A percentile compares a stretch with the other conserved stretches of the same genome.
Evolutionary conservation across 768 basidiomycete species (phyloP).

Genomic region (Termitomyces bulborhizus): DNA sequence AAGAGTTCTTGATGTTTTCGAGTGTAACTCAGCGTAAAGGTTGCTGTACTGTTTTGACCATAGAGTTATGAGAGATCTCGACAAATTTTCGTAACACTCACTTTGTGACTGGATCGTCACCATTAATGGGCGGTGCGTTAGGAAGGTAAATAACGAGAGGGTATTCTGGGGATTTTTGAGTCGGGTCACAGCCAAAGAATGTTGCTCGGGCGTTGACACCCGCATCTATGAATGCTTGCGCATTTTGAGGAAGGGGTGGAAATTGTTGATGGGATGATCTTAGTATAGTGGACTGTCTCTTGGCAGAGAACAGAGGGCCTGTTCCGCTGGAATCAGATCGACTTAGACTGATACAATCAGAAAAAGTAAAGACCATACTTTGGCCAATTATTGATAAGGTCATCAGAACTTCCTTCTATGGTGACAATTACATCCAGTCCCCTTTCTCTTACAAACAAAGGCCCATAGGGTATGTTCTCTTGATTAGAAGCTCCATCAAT

Average conservation of each 20-base stretch:
- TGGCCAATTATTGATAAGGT: conserved; percentile 53
- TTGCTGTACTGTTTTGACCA: conserved; percentile 35
- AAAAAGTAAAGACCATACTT: conserved; percentile 38
- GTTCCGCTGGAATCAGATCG: conserved; percentile 38
- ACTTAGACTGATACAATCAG: neutral
- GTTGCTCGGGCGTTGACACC: conserved; percentile 66
- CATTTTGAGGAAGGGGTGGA: conserved; percentile 53
- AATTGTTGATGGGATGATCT: conserved; percentile 51
- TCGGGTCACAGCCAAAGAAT: conserved; percentile 74
- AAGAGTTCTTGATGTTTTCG: conserved; percentile 47
- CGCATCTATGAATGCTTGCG: conserved; percentile 45
- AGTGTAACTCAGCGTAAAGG: conserved; percentile 59
- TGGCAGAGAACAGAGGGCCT: conserved; percentile 35
- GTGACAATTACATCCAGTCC: conserved; percentile 72
- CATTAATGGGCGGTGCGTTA: conserved; percentile 64
- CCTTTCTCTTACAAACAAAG: conserved; percentile 64
- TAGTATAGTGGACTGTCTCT: conserved; percentile 38
- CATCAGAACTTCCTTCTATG: conserved; percentile 61
- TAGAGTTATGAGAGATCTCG: neutral
- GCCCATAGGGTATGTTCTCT: conserved; percentile 67
- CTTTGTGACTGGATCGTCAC: conserved; percentile 62
- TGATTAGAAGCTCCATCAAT: conserved; percentile 68
- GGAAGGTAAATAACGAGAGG: conserved; percentile 74
- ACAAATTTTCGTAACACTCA: conserved; percentile 19
- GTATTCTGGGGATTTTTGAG: conserved; percentile 41